These are phyloP conservation scores for Rhynchosporium secalis DNA, from an alignment of 2,329 filamentous ascomycete genomes.

Conservation along the genomic window DNA sequence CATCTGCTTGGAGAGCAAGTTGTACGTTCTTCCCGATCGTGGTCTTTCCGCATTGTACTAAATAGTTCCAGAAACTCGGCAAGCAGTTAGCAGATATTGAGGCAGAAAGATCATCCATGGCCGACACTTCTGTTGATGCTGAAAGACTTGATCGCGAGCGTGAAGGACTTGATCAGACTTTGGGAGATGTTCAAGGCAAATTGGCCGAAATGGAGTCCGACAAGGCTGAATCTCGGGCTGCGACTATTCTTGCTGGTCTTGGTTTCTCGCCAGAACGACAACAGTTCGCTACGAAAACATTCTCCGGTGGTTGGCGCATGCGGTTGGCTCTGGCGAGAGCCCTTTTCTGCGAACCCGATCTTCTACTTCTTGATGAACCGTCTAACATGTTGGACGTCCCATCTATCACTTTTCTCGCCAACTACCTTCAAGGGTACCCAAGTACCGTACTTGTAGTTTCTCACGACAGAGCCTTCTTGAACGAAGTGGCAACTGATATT, in stretches of 20 bases:
- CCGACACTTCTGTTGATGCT: slow-evolving; percentile 89
- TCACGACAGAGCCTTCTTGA: slow-evolving; percentile 98
- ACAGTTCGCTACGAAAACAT: slow-evolving; percentile 91
- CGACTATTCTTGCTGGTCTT: slow-evolving; percentile 93
- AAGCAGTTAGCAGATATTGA: slow-evolving; percentile 77
- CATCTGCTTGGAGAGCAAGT: slow-evolving; percentile 87
- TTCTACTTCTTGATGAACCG: slow-evolving; percentile 95
- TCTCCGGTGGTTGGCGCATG: slow-evolving; percentile 99
- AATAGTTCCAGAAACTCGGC: slow-evolving; percentile 63
- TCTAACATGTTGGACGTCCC: slow-evolving; percentile 99
- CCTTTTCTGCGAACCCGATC: slow-evolving; percentile 95
- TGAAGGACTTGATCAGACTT: slow-evolving; percentile 84
- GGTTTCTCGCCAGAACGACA: slow-evolving; percentile 94
- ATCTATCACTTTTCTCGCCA: slow-evolving; percentile 97
- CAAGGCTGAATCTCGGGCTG: slow-evolving; percentile 92
- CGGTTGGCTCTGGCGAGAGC: slow-evolving; percentile 90
- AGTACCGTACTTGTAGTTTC: slow-evolving; percentile 95
- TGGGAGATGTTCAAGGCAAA: slow-evolving; percentile 89
- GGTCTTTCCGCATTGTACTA: not conserved
- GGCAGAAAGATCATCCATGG: slow-evolving; percentile 72
- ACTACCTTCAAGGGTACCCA: slow-evolving; percentile 91
- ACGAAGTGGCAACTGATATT: slow-evolving; percentile 98
- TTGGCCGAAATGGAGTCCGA: slow-evolving; percentile 98
- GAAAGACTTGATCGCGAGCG: slow-evolving; percentile 81
- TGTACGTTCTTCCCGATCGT: slow-evolving; percentile 49